phyloP scores from a whole-genome alignment of 306 rosid genomes.

The Citrullus colocynthis region DNA sequence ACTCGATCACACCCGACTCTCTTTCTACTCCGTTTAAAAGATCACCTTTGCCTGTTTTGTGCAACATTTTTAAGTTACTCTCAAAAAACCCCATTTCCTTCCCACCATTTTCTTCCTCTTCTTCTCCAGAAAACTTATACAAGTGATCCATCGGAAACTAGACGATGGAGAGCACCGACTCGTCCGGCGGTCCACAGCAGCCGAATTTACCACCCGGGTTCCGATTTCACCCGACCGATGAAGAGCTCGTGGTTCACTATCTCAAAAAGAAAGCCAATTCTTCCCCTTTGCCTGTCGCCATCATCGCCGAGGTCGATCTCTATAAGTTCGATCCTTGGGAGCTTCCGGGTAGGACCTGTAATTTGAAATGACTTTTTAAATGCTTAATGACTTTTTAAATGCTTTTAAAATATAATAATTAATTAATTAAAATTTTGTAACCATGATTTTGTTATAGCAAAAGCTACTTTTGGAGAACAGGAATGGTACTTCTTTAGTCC shows the following conservation, averaged over 20 bases:
- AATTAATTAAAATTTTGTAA: no score
- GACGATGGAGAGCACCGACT: constrained; percentile 78
- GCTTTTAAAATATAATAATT: no score
- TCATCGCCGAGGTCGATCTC: constrained; percentile 64
- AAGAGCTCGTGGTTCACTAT: constrained; percentile 62
- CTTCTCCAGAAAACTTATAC: not conserved
- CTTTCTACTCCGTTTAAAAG: constrained; percentile 1
- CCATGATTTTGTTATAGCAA: constrained; percentile 20
- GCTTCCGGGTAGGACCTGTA: constrained; percentile 33
- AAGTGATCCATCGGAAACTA: not conserved
- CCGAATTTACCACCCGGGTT: constrained; percentile 60
- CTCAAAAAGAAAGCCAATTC: constrained; percentile 51
- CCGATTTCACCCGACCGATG: constrained; percentile 69
- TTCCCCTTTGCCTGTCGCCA: constrained; percentile 40
- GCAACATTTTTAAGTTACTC: not conserved
- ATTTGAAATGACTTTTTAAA: no score
- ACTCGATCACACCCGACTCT: not conserved
- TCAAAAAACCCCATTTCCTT: not conserved
- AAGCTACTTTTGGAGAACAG: constrained; percentile 63
- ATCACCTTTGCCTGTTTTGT: not conserved
- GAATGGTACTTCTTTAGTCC: constrained; percentile 77
- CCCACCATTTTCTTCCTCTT: not conserved
- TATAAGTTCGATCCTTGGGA: constrained; percentile 78
- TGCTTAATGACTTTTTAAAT: no score
- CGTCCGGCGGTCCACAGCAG: constrained; percentile 46